Percentiles rank a stretch among this genome's conserved stretches.
phyloP scores from a whole-genome alignment of 2,329 filamentous ascomycete genomes.

The Didymella sp. region DNA sequence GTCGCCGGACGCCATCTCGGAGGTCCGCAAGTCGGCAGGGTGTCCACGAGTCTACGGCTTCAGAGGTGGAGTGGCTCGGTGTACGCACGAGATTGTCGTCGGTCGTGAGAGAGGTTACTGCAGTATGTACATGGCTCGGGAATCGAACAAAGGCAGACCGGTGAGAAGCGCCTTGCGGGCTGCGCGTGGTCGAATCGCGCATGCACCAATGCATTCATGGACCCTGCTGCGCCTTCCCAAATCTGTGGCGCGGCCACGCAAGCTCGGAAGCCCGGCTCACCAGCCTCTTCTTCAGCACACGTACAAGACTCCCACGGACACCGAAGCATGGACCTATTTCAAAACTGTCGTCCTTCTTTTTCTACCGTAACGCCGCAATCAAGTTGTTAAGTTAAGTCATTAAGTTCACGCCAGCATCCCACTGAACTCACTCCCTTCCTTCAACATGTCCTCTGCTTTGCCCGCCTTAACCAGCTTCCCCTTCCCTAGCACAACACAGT shows the following conservation, averaged over 20 bases:
- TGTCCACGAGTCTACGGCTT: not conserved
- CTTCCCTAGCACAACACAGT: conserved; percentile 61
- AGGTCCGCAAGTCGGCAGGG: conserved; percentile 20
- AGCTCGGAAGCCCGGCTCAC: conserved; percentile 7
- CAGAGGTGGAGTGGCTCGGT: not conserved
- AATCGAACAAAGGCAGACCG: not conserved
- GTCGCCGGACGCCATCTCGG: conserved; percentile 39
- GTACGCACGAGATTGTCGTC: not conserved
- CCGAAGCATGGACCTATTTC: no score
- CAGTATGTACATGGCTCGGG: conserved; percentile 25
- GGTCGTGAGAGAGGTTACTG: not conserved
- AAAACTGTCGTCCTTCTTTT: no score
- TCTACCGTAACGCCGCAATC: conserved; percentile 1
- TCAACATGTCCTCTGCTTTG: conserved; percentile 45
- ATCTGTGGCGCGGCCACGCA: conserved; percentile 22
- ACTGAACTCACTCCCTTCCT: conserved; percentile 43
- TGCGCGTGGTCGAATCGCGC: conserved; percentile 24
- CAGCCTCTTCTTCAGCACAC: not conserved
- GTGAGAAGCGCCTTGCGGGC: conserved; percentile 16
- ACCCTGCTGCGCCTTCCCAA: conserved; percentile 20
- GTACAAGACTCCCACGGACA: no score
- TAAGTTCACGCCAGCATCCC: conserved; percentile 39
- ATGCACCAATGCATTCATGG: conserved; percentile 29
- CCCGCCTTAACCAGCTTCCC: conserved; percentile 55
- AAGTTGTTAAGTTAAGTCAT: not conserved